Evolutionary conservation across 768 basidiomycete genomes (phyloP).

Genomic region (Trametes punicea): DNA sequence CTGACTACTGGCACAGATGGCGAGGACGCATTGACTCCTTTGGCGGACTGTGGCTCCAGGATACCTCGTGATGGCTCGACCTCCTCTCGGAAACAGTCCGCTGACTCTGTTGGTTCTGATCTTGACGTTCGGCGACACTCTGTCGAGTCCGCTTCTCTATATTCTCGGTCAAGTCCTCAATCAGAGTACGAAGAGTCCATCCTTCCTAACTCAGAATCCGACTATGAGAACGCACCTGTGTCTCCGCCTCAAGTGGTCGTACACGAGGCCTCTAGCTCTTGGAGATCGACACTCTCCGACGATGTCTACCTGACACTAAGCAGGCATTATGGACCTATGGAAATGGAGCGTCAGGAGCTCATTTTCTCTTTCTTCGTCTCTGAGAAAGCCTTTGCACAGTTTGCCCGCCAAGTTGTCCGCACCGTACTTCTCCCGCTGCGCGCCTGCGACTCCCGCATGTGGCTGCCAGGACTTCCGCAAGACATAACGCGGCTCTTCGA

Average conservation of each 20-base stretch:
- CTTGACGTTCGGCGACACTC: not conserved
- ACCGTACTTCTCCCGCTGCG: constrained; percentile 79
- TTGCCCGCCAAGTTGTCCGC: constrained; percentile 61
- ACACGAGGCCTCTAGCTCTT: constrained; percentile 7
- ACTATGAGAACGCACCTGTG: not conserved
- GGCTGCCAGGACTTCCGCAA: constrained; percentile 78
- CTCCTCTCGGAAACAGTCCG: not conserved
- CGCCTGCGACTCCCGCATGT: constrained; percentile 60
- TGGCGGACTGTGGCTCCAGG: not conserved
- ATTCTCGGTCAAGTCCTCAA: constrained; percentile 13
- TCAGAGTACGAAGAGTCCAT: constrained; percentile 19
- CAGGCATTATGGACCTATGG: constrained; percentile 42
- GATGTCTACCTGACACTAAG: constrained; percentile 36
- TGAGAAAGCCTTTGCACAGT: constrained; percentile 66
- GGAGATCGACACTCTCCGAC: constrained; percentile 27
- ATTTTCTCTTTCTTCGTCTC: constrained; percentile 67
- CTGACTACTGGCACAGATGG: not conserved
- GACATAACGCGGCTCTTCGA: constrained; percentile 74
- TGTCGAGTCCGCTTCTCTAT: constrained; percentile 1
- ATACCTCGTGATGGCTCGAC: not conserved
- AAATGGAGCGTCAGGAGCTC: constrained; percentile 61
- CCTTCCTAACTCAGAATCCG: not conserved
- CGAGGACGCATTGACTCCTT: constrained; percentile 3
- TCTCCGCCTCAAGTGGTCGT: constrained; percentile 6
- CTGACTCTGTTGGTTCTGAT: not conserved